Evolutionary conservation across 768 basidiomycete genomes (phyloP).

Genomic region (Mycena olivaceomarginata): DNA sequence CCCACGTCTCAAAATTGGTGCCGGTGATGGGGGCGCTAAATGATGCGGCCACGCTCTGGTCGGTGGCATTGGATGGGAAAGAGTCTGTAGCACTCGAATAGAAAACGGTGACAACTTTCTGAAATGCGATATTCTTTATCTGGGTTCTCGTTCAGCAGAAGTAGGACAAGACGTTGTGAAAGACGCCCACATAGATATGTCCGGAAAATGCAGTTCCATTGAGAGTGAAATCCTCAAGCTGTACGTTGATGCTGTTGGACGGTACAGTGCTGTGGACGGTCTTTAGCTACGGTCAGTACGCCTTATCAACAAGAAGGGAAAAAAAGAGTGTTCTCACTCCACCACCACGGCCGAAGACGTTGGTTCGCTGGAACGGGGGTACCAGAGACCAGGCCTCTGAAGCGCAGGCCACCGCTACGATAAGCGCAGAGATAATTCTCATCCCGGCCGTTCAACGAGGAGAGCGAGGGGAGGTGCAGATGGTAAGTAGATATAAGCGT

Average conservation of each 20-base stretch:
- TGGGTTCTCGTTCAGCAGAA: not conserved
- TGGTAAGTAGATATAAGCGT: no score
- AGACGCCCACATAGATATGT: not conserved
- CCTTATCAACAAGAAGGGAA: not conserved
- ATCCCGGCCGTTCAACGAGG: not conserved
- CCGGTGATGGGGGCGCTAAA: constrained; percentile 18
- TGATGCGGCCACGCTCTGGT: constrained; percentile 19
- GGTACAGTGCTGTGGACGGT: not conserved
- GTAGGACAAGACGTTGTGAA: not conserved
- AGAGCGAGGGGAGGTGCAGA: no score
- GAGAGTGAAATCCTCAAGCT: constrained; percentile 28
- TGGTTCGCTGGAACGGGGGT: not conserved
- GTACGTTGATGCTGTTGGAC: constrained; percentile 21
- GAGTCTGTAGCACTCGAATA: constrained; percentile 23
- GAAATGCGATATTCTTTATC: constrained; percentile 22
- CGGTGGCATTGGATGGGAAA: constrained; percentile 13
- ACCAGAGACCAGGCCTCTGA: constrained; percentile 3
- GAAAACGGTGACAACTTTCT: constrained; percentile 14
- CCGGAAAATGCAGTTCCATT: constrained; percentile 11
- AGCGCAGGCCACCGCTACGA: not conserved
- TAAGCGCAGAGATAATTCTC: not conserved
- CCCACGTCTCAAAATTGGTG: constrained; percentile 30
- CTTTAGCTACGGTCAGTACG: not conserved
- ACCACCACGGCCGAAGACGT: not conserved
- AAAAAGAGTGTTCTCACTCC: no score